A percentile compares a stretch with the other conserved stretches of the same genome.
phyloP scores from a whole-genome alignment of 768 basidiomycete genomes.

The Arthromyces matolae region DNA sequence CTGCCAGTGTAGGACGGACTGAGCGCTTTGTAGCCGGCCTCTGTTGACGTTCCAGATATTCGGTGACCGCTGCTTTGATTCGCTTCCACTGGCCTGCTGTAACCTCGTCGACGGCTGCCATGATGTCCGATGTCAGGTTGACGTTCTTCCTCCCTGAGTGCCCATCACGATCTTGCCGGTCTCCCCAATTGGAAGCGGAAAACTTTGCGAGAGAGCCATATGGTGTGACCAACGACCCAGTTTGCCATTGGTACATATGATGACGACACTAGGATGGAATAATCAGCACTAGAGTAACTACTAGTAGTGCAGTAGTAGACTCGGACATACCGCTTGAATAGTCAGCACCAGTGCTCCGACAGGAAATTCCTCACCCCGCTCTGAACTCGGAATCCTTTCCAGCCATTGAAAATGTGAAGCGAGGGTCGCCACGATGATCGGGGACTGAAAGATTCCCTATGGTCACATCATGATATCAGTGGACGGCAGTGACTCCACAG shows the following conservation, averaged over 20 bases:
- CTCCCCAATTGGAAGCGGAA: background rate
- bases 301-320: too few species aligned
- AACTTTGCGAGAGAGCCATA: too few species aligned
- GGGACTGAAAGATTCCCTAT: background rate
- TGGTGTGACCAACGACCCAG: background rate
- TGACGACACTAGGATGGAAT: background rate
- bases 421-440: background rate
- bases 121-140: background rate
- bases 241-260: background rate
- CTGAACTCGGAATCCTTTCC: background rate
- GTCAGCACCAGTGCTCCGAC: background rate
- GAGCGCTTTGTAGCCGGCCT: background rate
- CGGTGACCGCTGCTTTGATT: too few species aligned
- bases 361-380: background rate
- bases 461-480: background rate
- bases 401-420: too few species aligned
- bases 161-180: background rate
- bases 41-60: background rate
- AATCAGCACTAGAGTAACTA: background rate
- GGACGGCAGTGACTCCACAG: background rate
- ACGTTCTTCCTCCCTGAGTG: background rate
- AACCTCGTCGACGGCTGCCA: background rate
- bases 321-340: background rate
- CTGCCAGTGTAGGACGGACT: background rate
- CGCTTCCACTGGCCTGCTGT: background rate